These are phyloP conservation scores for Antitrichia curtipendula DNA, from an alignment of 225 moss, liverwort and hornwort species.

Conservation along the genomic window DNA sequence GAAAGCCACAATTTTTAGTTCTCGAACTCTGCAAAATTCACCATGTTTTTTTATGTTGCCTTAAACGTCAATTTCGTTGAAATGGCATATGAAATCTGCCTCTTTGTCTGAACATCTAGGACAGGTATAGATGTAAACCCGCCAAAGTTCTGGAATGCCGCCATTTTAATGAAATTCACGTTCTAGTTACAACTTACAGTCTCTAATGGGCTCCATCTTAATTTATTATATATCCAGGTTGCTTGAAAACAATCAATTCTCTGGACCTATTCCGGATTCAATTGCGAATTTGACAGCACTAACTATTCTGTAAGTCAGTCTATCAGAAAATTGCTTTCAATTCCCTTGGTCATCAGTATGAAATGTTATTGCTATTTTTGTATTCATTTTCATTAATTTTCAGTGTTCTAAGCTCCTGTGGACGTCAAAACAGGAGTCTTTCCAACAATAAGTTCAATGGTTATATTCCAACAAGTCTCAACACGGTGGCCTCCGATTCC, in stretches of 20 bases:
- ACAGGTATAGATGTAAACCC: too few species aligned
- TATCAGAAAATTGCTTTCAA: not conserved
- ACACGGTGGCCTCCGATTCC: not conserved
- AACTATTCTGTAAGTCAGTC: constrained; percentile 22
- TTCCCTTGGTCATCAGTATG: not conserved
- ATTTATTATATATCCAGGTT: not conserved
- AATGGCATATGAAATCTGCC: too few species aligned
- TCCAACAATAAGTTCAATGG: constrained; percentile 22
- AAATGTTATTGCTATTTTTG: not conserved
- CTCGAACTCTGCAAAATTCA: not conserved
- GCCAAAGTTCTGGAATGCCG: too few species aligned
- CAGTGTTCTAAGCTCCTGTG: not conserved
- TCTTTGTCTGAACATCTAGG: too few species aligned
- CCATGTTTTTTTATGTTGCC: not conserved
- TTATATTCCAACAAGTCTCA: constrained; percentile 1
- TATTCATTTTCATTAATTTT: not conserved
- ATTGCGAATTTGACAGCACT: constrained; percentile 8
- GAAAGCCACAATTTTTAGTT: not conserved
- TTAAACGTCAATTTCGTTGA: too few species aligned
- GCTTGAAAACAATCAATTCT: constrained; percentile 31
- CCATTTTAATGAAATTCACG: too few species aligned
- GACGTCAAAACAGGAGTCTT: constrained; percentile 23
- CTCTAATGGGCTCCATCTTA: not conserved
- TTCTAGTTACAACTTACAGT: too few species aligned
- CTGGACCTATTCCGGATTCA: constrained; percentile 21